Base-by-base conservation (phyloP, 2,329 filamentous ascomycete genomes). In the Hymenoscyphus scutula region DNA sequence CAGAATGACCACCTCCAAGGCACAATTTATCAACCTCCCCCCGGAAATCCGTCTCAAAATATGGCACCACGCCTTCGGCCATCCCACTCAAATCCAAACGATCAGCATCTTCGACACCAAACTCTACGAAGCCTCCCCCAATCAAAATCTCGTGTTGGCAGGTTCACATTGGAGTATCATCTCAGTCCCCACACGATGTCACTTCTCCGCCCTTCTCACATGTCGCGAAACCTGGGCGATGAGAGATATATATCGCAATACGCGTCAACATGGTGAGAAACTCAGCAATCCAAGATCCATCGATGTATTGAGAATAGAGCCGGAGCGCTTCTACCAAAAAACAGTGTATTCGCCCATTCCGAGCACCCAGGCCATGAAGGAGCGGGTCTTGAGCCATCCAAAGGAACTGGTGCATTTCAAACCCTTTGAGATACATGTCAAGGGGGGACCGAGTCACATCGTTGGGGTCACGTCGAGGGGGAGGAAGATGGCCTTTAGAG, bases 11-110 rank as follows among this genome's bases (percentile, higher is more conserved):
- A 4, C 13, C 5, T 25, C 17, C 25, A 37, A 53, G 8, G 15
- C 58, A 8, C n/a, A 15, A n/a, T 59, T 59, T 30, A 34, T 29
- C 7, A 13, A 59, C 17, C 45, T 59, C 11, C 58, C 58, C 13
- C 17, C 8, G 11, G 58, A 59, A 13, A 29, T 59, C 4, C 58
- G 58, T 8, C 45, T 7, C 32, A 8, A 34, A 34, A 59, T 59
- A 17, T 59, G 45, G 58, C n/a, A 30, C 11, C 17, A 17, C 45
- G 58, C 58, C 15, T 27, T 59, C 10, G 29, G 29, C 5, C 17
- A 45, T 8, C 45, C 27, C 27, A 37, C 58, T 19, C 29, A 59
- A 15, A 41, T 38, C 32, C 25, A 38, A 19, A 57, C 34, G 1
- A n/a, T 57, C n/a, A 57, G 34, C 37, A 41, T 57, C 55, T 38